Evolutionary conservation across 1,284 basidiomycete species (phyloP).

Genomic region (Leccinum pachyderme): DNA sequence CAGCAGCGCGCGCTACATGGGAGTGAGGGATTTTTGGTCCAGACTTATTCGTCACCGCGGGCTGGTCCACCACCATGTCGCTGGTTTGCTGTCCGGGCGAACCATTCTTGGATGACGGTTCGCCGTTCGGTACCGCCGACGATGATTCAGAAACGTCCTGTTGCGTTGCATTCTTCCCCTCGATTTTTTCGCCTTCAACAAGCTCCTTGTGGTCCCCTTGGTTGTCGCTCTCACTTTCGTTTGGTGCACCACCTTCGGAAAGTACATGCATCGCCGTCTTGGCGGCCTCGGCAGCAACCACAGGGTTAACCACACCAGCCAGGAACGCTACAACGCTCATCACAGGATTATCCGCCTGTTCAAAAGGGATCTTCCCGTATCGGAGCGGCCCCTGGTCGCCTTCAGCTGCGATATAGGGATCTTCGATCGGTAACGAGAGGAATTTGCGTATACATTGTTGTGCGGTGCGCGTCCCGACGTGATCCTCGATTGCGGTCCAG

Average conservation of each 20-base stretch:
- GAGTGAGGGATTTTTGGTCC: slow-evolving; percentile 61
- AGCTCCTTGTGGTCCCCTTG: slow-evolving; percentile 27
- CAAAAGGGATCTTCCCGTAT: slow-evolving; percentile 84
- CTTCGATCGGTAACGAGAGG: slow-evolving; percentile 95
- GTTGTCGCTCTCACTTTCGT: slow-evolving; percentile 30
- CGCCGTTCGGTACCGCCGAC: slow-evolving; percentile 17
- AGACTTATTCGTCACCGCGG: slow-evolving; percentile 45
- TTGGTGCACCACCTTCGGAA: slow-evolving; percentile 40
- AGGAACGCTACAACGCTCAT: slow-evolving; percentile 99
- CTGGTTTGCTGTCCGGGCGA: slow-evolving; percentile 29
- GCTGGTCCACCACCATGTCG: slow-evolving; percentile 44
- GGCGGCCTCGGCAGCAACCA: slow-evolving; percentile 91
- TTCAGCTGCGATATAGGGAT: slow-evolving; percentile 78
- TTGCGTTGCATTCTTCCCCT: slow-evolving; percentile 31
- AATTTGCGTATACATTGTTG: slow-evolving; percentile 97
- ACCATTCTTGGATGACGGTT: slow-evolving; percentile 14
- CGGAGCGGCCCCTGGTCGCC: slow-evolving; percentile 78
- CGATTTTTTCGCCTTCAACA: slow-evolving; percentile 29
- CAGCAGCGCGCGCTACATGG: slow-evolving; percentile 76
- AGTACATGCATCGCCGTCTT: slow-evolving; percentile 86
- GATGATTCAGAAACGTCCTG: slow-evolving; percentile 20
- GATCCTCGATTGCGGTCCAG: slow-evolving; percentile 89
- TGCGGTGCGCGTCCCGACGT: slow-evolving; percentile 87
- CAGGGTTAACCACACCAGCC: slow-evolving; percentile 88
- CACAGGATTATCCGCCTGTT: slow-evolving; percentile 95